These are phyloP conservation scores for Yarrowia divulgata DNA, from an alignment of 805 yeast genomes.

Conservation along the genomic window DNA sequence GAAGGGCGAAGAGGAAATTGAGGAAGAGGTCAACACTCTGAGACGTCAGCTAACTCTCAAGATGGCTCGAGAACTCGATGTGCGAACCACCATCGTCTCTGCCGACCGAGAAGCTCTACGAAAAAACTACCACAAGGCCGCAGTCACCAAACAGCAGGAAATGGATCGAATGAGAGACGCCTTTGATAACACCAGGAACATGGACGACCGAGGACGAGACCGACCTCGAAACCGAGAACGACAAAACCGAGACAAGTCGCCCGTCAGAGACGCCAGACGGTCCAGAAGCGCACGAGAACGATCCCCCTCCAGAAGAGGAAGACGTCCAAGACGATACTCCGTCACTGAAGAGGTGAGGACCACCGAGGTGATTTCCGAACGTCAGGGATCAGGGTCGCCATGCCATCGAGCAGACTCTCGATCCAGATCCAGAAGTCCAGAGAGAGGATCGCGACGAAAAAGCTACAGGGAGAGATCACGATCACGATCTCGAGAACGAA, in stretches of 20 bases:
- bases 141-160: constrained; percentile 24
- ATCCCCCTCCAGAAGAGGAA: constrained; percentile 27
- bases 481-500: constrained; percentile 5
- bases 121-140: constrained; percentile 26
- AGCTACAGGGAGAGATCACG: constrained; percentile 25
- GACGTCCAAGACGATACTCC: constrained; percentile 24
- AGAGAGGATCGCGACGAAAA: background rate
- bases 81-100: constrained; percentile 24
- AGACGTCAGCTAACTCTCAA: constrained; percentile 29
- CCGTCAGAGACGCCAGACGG: constrained; percentile 20
- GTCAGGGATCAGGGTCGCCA: constrained; percentile 9
- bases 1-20: constrained; percentile 29
- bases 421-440: constrained; percentile 34
- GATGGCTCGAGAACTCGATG: constrained; percentile 30
- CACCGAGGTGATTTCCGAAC: background rate
- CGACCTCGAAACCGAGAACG: constrained; percentile 8
- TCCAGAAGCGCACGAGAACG: constrained; percentile 27
- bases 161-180: constrained; percentile 34
- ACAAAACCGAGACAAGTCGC: constrained; percentile 18
- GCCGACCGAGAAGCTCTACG: constrained; percentile 15
- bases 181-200: constrained; percentile 3
- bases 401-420: constrained; percentile 4
- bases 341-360: constrained; percentile 10
- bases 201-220: constrained; percentile 29
- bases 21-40: constrained; percentile 18